phyloP scores from a whole-genome alignment of 768 basidiomycete genomes.

The Mycena rosella region DNA sequence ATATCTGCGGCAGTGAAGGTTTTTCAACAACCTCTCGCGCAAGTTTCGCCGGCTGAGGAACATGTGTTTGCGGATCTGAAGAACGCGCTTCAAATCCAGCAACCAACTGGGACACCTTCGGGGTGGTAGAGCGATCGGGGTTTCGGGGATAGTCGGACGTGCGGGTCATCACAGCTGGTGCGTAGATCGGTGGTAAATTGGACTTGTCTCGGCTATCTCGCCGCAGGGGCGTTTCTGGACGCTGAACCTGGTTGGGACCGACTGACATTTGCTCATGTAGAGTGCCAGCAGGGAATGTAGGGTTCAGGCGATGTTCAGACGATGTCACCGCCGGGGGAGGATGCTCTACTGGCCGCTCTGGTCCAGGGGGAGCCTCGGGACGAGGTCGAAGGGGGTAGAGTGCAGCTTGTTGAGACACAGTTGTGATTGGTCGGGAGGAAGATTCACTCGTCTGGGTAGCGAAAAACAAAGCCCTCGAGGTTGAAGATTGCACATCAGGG shows the following conservation, averaged over 20 bases:
- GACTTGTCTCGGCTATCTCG: conserved; percentile 22
- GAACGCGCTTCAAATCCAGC: conserved; percentile 36
- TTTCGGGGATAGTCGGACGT: conserved; percentile 8
- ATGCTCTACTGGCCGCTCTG: neutral
- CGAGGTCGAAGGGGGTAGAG: conserved; percentile 9
- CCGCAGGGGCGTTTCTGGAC: conserved; percentile 24
- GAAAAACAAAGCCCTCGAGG: conserved; percentile 27
- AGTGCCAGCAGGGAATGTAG: neutral
- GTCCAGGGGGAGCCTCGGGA: neutral
- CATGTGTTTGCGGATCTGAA: conserved; percentile 13
- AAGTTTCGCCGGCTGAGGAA: conserved; percentile 1
- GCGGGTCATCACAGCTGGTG: conserved; percentile 5
- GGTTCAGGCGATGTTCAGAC: conserved; percentile 11
- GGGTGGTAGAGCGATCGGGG: conserved; percentile 20
- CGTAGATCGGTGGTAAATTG: conserved; percentile 32
- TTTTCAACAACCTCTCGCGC: conserved; percentile 14
- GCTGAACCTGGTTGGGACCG: conserved; percentile 1
- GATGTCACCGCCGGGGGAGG: conserved; percentile 1
- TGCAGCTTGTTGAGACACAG: conserved; percentile 23
- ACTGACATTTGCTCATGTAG: neutral
- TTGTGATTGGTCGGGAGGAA: conserved; percentile 14
- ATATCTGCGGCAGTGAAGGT: conserved; percentile 12
- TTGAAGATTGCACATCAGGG: conserved; percentile 13
- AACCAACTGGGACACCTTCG: conserved; percentile 34
- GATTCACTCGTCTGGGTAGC: conserved; percentile 19